Conservation (phyloP, 2,329 filamentous ascomycete genomes). For the Monilinia vaccinii-corymbosi region DNA sequence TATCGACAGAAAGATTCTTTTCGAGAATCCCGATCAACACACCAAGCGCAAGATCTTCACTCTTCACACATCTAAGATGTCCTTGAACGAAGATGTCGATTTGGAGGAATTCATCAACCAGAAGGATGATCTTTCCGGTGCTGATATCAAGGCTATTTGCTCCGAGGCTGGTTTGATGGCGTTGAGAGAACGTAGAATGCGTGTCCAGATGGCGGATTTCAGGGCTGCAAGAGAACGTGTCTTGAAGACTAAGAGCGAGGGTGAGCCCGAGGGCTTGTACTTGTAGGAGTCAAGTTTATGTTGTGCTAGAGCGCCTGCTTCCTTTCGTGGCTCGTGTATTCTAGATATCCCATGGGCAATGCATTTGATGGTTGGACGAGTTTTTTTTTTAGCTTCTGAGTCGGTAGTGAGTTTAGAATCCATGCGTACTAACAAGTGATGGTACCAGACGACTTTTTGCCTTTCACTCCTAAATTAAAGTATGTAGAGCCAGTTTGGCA, state of each 20-base stretch:
- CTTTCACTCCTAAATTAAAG: neutral
- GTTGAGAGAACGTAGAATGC: conserved; percentile 88
- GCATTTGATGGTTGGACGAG: neutral
- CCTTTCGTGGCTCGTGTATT: conserved; percentile 24
- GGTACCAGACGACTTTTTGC: neutral
- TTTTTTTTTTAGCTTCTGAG: neutral
- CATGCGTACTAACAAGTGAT: neutral
- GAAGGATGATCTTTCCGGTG: conserved; percentile 94
- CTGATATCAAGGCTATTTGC: conserved; percentile 98
- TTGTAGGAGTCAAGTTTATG: conserved; percentile 50
- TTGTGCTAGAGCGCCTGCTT: conserved; percentile 17
- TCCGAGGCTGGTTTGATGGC: conserved; percentile 94
- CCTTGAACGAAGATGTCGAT: conserved; percentile 89
- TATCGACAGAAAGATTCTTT: conserved; percentile 94
- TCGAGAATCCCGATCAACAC: conserved; percentile 65
- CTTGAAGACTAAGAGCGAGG: conserved; percentile 96
- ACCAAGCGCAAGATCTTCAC: conserved; percentile 98
- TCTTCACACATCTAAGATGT: conserved; percentile 98
- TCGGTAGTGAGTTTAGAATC: neutral
- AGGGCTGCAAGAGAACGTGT: conserved; percentile 85
- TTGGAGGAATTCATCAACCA: conserved; percentile 97
- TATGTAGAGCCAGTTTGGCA: neutral
- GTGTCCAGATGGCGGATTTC: conserved; percentile 98
- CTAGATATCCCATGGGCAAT: conserved; percentile 14
- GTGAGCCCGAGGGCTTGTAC: conserved; percentile 96